These are phyloP conservation scores for Diplodia seriata DNA, from an alignment of 2,329 filamentous ascomycete species.

Conservation along the genomic window DNA sequence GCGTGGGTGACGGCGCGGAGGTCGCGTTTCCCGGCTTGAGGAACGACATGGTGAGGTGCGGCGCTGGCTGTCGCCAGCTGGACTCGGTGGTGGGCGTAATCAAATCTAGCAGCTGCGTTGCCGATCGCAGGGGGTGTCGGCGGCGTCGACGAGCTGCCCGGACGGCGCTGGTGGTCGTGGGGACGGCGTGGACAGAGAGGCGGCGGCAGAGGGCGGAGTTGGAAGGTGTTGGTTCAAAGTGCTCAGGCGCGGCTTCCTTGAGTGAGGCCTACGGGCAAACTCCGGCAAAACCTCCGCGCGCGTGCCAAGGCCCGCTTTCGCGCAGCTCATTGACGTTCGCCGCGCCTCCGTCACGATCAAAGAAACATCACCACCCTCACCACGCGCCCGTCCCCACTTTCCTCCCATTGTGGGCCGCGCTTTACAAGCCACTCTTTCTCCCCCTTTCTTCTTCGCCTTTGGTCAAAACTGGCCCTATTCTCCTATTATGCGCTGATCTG, in stretches of 20 bases:
- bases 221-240: background rate
- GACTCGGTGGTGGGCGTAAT: background rate
- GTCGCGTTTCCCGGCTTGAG: conserved; percentile 43
- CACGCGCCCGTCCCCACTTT: conserved; percentile 15
- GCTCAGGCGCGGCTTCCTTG: background rate
- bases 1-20: conserved; percentile 68
- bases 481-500: conserved; percentile 32
- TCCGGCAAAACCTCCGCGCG: conserved; percentile 2
- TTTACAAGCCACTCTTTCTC: conserved; percentile 33
- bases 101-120: background rate
- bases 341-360: conserved; percentile 31
- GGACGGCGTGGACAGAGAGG: background rate
- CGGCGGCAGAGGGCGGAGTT: background rate
- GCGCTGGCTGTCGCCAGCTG: background rate
- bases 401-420: conserved; percentile 28
- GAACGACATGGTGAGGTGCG: conserved; percentile 43
- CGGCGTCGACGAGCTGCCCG: background rate
- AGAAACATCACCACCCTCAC: conserved; percentile 27
- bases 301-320: conserved; percentile 17
- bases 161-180: too few species aligned
- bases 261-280: conserved; percentile 6
- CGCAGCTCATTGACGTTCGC: conserved; percentile 30
- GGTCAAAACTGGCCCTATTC: conserved; percentile 14
- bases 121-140: background rate
- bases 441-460: conserved; percentile 33